A percentile compares a stretch with the other conserved stretches of the same genome.
These are phyloP conservation scores for Saccharomyces jurei DNA, from an alignment of 805 yeast genomes.

Conservation along the genomic window DNA sequence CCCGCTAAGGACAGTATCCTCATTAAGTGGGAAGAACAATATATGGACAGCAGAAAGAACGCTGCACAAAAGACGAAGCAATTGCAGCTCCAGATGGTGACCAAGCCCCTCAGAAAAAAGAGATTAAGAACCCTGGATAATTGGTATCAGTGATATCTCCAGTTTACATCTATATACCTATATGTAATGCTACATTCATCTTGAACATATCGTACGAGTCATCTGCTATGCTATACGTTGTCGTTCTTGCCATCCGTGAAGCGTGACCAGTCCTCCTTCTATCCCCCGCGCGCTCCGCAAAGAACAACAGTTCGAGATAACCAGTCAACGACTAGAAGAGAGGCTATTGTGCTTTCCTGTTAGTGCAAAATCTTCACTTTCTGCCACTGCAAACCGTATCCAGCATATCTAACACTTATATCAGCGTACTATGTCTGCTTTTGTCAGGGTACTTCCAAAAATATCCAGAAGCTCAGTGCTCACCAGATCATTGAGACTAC, in stretches of 20 bases:
- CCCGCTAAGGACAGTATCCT: constrained; percentile 35
- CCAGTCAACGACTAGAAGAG: background rate
- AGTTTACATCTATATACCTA: background rate
- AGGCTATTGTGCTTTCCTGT: background rate
- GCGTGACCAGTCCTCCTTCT: background rate
- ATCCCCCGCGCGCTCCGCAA: background rate
- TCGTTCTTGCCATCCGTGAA: background rate
- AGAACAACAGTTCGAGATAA: background rate
- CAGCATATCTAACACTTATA: background rate
- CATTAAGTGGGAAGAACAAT: constrained; percentile 53
- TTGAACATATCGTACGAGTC: background rate
- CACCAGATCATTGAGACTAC: constrained; percentile 13
- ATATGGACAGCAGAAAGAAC: constrained; percentile 24
- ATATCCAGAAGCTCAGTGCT: constrained; percentile 15
- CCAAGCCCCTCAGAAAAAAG: background rate
- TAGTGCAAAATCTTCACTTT: background rate
- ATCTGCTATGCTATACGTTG: background rate
- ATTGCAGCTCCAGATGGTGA: background rate
- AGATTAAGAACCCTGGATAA: constrained; percentile 3
- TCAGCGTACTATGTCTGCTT: constrained; percentile 21
- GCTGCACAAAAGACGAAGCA: constrained; percentile 11
- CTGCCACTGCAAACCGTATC: background rate
- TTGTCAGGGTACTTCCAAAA: constrained; percentile 23
- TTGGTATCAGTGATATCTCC: constrained; percentile 6
- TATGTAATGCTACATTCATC: background rate